Percentiles rank a stretch among this genome's conserved stretches.
These are phyloP conservation scores for Aspergillus ustus DNA, from an alignment of 2,329 filamentous ascomycete species.

Conservation along the genomic window DNA sequence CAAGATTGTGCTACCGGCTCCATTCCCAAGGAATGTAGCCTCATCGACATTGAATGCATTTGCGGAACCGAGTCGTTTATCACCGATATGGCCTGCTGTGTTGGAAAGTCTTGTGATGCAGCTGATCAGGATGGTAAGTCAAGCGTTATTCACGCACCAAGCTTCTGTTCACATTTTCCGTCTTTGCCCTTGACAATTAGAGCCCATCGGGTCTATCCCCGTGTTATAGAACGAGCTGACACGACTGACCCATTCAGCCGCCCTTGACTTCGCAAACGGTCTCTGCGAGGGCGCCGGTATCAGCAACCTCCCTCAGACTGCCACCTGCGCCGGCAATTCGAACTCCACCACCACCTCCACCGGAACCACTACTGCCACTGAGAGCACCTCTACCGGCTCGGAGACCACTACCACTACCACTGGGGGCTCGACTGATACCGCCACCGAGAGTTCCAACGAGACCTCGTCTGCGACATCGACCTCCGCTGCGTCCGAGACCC, in stretches of 20 bases:
- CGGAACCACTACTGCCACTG: slow-evolving; percentile 8
- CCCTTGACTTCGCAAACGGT: slow-evolving; percentile 40
- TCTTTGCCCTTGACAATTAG: neutral
- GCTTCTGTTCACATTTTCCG: neutral
- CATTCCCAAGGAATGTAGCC: slow-evolving; percentile 43
- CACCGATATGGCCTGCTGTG: slow-evolving; percentile 54
- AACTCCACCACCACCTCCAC: slow-evolving; percentile 21
- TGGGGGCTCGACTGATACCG: neutral
- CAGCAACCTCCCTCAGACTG: slow-evolving; percentile 38
- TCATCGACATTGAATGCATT: slow-evolving; percentile 54
- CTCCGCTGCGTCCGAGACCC: slow-evolving; percentile 19
- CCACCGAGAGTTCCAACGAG: neutral
- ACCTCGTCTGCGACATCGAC: neutral
- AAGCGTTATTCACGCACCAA: neutral
- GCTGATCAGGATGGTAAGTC: slow-evolving; percentile 48
- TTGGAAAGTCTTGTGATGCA: slow-evolving; percentile 48
- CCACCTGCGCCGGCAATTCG: slow-evolving; percentile 31
- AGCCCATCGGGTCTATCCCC: neutral
- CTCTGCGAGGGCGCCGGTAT: slow-evolving; percentile 46
- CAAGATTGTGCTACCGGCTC: slow-evolving; percentile 48
- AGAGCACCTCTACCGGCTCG: neutral
- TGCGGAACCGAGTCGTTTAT: slow-evolving; percentile 54
- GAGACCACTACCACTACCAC: slow-evolving; percentile 7
- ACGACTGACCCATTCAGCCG: slow-evolving; percentile 29
- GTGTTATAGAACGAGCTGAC: slow-evolving; percentile 11